Evolutionary conservation across 345 rosid species (phyloP).

Genomic region (Diplotaxis tenuifolia): DNA sequence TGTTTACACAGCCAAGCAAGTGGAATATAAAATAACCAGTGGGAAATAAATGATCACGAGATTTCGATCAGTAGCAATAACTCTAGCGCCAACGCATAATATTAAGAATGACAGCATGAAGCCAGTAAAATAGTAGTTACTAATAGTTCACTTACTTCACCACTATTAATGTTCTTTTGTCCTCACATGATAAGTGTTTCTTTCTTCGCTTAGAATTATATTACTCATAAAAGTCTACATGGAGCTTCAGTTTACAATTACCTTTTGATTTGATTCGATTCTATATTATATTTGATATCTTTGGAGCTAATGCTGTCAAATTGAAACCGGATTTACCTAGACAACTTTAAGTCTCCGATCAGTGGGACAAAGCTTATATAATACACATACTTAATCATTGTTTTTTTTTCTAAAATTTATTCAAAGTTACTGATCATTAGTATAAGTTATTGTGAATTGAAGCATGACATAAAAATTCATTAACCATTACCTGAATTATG

Average conservation of each 20-base stretch:
- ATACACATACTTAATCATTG: neutral
- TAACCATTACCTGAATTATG: too few species aligned
- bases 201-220: neutral
- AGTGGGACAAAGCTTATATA: neutral
- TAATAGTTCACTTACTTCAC: slow-evolving; percentile 15
- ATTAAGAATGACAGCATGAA: slow-evolving; percentile 30
- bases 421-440: neutral
- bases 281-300: neutral
- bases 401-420: too few species aligned
- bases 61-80: slow-evolving; percentile 15
- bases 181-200: neutral
- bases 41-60: slow-evolving; percentile 29
- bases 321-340: neutral
- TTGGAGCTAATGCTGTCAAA: neutral
- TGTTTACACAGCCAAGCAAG: neutral
- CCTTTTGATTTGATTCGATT: neutral
- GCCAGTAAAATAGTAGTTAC: slow-evolving; percentile 20
- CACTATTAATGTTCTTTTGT: slow-evolving; percentile 9
- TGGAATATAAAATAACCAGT: neutral
- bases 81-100: slow-evolving; percentile 8
- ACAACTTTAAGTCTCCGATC: neutral
- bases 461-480: too few species aligned
- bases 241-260: neutral
- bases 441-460: neutral
- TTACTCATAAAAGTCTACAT: neutral